A percentile compares a stretch with the other conserved stretches of the same genome.
These are phyloP conservation scores for Scutellaria minor DNA, from an alignment of 257 asterid species.

Conservation along the genomic window DNA sequence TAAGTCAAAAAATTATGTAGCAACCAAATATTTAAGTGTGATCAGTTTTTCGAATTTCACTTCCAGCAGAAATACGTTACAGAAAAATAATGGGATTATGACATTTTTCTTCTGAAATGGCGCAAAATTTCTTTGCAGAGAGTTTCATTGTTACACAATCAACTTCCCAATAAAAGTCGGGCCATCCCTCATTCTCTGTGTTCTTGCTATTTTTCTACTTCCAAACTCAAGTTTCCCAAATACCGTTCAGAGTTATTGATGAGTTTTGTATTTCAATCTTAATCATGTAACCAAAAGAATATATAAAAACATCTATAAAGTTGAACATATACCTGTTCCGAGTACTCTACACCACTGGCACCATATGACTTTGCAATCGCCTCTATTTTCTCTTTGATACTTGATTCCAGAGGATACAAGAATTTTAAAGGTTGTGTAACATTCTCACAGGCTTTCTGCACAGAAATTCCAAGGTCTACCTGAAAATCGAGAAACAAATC, in stretches of 20 bases:
- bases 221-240: background rate
- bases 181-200: background rate
- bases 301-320: background rate
- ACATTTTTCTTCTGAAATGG: constrained; percentile 5
- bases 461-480: constrained; percentile 92
- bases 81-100: background rate
- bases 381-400: constrained; percentile 91
- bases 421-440: constrained; percentile 75
- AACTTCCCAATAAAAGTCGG: background rate
- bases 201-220: constrained; percentile 1
- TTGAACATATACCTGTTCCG: constrained; percentile 70
- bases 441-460: constrained; percentile 89
- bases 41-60: background rate
- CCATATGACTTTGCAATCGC: constrained; percentile 97
- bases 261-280: constrained; percentile 1
- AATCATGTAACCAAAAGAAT: background rate
- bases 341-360: constrained; percentile 92
- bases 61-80: background rate
- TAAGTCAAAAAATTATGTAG: background rate
- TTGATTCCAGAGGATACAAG: constrained; percentile 78
- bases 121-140: background rate
- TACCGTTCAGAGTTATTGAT: background rate
- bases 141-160: background rate
- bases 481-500: constrained; percentile 42
- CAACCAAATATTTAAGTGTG: background rate